Conservation (phyloP, 805 yeast genomes). For the Ogataea angusta region DNA sequence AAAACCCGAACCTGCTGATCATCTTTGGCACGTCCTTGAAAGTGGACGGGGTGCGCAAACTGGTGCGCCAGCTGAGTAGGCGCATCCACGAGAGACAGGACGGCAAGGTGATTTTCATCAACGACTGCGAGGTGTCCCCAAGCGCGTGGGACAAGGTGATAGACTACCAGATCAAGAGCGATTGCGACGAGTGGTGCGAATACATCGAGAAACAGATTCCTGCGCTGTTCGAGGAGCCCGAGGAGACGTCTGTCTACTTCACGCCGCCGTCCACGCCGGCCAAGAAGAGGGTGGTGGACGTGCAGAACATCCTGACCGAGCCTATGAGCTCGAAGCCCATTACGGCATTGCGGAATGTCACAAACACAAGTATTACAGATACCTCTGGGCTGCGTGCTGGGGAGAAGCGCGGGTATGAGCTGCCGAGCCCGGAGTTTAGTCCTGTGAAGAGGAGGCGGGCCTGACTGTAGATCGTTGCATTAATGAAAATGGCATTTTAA, state of each 20-base stretch:
- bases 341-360: conserved; percentile 3
- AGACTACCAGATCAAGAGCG: conserved; percentile 76
- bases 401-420: neutral
- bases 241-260: conserved; percentile 19
- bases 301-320: conserved; percentile 1
- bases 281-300: conserved; percentile 5
- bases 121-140: conserved; percentile 60
- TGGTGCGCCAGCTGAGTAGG: conserved; percentile 67
- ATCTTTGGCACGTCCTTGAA: conserved; percentile 90
- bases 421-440: conserved; percentile 10
- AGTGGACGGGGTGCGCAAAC: conserved; percentile 82
- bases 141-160: conserved; percentile 66
- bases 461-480: neutral
- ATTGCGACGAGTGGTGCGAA: conserved; percentile 79
- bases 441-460: conserved; percentile 6
- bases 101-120: conserved; percentile 75
- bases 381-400: no score
- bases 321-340: neutral
- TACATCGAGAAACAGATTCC: conserved; percentile 54
- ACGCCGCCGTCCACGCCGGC: conserved; percentile 26
- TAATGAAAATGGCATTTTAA: neutral
- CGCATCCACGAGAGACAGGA: conserved; percentile 69
- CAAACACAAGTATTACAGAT: neutral
- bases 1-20: conserved; percentile 73
- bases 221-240: conserved; percentile 47